Evolutionary conservation across 83 land plant species (phyloP).

Genomic region (Picea abies): DNA sequence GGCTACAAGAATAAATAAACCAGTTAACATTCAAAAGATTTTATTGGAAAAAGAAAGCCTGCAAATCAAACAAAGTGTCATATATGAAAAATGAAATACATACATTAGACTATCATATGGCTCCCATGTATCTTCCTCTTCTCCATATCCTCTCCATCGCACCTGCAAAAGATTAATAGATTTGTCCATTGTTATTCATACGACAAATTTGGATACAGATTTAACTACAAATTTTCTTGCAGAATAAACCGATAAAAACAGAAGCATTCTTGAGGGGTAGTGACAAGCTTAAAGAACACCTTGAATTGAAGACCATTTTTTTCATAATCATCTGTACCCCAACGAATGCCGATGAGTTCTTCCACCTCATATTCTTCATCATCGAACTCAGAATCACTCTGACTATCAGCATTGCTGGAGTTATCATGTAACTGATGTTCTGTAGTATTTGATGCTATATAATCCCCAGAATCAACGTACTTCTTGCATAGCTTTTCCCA

Average conservation of each 20-base stretch:
- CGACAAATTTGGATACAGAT: too few species aligned
- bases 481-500: conserved; percentile 81
- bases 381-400: conserved; percentile 19
- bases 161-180: conserved; percentile 43
- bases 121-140: conserved; percentile 92
- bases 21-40: too few species aligned
- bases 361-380: conserved; percentile 83
- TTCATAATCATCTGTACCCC: conserved; percentile 40
- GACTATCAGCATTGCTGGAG: not conserved
- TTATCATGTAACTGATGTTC: not conserved
- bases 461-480: conserved; percentile 22
- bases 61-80: too few species aligned
- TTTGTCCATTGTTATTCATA: too few species aligned
- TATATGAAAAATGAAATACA: too few species aligned
- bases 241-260: too few species aligned
- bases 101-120: conserved; percentile 75
- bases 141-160: conserved; percentile 83
- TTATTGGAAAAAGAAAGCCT: too few species aligned
- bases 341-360: conserved; percentile 71
- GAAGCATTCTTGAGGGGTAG: too few species aligned
- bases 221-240: too few species aligned
- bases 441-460: not conserved
- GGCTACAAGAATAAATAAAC: too few species aligned
- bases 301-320: conserved; percentile 57
- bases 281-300: conserved; percentile 28